These are phyloP conservation scores for Sherardia arvensis DNA, from an alignment of 257 asterid species.

Conservation along the genomic window DNA sequence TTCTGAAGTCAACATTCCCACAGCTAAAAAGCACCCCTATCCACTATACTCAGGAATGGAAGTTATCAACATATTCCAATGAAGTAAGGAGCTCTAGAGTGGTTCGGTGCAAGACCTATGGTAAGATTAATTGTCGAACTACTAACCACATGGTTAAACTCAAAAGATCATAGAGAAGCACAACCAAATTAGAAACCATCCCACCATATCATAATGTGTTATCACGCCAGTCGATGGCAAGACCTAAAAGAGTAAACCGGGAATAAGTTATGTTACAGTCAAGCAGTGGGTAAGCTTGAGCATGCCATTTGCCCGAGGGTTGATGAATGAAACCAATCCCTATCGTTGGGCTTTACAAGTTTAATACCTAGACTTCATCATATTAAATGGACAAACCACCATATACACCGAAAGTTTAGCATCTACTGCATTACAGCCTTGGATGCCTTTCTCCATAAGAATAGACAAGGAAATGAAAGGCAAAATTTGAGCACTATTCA, in stretches of 20 bases:
- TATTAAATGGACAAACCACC: background rate
- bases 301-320: background rate
- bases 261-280: background rate
- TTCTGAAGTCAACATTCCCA: background rate
- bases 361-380: background rate
- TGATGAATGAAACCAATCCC: background rate
- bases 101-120: slow-evolving; percentile 4
- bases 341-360: background rate
- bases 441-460: background rate
- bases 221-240: background rate
- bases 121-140: slow-evolving; percentile 14
- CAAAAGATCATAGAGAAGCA: background rate
- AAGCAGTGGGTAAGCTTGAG: background rate
- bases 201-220: background rate
- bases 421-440: background rate
- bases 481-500: background rate
- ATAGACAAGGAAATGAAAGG: background rate
- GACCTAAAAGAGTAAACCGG: background rate
- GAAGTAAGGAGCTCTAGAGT: background rate
- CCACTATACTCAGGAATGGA: background rate
- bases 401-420: background rate
- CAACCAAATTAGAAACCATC: background rate
- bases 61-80: background rate
- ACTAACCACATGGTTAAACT: background rate
- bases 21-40: background rate